These are phyloP conservation scores for Aspergillus fumigatus DNA, from an alignment of 2,329 filamentous ascomycete species.

Conservation along the genomic window DNA sequence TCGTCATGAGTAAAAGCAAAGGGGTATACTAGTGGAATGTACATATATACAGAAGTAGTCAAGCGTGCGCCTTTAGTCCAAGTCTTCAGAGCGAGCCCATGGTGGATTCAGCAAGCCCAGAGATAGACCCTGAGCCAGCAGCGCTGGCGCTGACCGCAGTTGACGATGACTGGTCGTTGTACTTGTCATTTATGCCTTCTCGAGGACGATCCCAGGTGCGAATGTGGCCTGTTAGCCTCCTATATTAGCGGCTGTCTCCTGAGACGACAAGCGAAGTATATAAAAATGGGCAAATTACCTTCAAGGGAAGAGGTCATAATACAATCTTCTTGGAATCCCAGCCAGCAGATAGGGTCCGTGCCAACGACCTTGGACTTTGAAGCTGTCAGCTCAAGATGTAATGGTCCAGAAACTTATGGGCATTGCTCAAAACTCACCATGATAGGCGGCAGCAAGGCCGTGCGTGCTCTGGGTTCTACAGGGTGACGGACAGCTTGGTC, in stretches of 20 bases:
- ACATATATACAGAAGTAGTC: constrained; percentile 10
- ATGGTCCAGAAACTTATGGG: neutral
- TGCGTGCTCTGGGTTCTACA: constrained; percentile 78
- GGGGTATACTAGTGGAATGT: constrained; percentile 15
- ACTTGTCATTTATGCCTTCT: constrained; percentile 33
- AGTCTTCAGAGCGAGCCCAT: constrained; percentile 15
- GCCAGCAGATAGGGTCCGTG: constrained; percentile 79
- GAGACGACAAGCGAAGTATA: neutral
- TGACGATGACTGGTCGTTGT: constrained; percentile 16
- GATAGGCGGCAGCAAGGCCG: constrained; percentile 83
- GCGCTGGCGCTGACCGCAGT: constrained; percentile 13
- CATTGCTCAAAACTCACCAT: constrained; percentile 55
- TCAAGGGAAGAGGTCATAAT: constrained; percentile 90
- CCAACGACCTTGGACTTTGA: constrained; percentile 74
- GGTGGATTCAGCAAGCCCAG: constrained; percentile 8
- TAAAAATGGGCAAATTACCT: constrained; percentile 53
- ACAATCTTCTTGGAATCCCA: constrained; percentile 88
- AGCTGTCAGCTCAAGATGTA: constrained; percentile 10
- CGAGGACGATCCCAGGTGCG: constrained; percentile 67
- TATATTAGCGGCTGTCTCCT: constrained; percentile 6
- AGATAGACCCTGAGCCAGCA: constrained; percentile 12
- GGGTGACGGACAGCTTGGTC: constrained; percentile 66
- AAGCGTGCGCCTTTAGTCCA: neutral
- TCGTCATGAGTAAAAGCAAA: neutral
- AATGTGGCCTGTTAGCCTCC: constrained; percentile 58